Base-by-base conservation (phyloP, 345 rosid genomes). In the Boechera retrofracta region DNA sequence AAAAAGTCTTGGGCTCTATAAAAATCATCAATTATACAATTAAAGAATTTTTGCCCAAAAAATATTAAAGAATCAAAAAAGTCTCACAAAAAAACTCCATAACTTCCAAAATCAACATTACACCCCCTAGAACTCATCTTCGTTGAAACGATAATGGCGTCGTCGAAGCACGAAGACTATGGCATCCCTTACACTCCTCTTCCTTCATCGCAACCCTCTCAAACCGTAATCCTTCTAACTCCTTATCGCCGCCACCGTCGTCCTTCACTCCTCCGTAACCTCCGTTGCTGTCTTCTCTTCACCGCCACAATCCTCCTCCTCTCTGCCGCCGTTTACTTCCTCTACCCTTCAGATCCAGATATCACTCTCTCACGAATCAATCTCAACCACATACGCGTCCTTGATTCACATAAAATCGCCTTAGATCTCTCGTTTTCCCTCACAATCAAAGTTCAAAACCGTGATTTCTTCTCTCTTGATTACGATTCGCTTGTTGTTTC, bases 261-360 rank as follows among this genome's bases (percentile, higher is more conserved):
- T 26, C 52, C 56, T 31, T 79, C 75, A 38, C 12, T 71, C 55
- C 24, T 10, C 72, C 56, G 35, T 47, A 71, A 56, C 72, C 79
- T 87, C 79, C 85, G 88, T 67, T 83, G 83, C 33, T 67, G 80
- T 78, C 77, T 89, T 71, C 26, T 36, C 80, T 79, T 79, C 77
- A 61, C 87, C 74, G 79, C 79, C 67, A n/a, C 60, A 33, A 15
- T 88, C 77, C 58, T 89, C 72, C 82, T 92, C 80, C 77, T 90
- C 77, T 64, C 87, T 73, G 66, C 74, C 55, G 80, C 78, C 61
- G 71, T 76, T 0, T 94, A 69, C 92, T 64, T 89, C 69, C 67
- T 92, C 72, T 94, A 79, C 83, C 97, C 98, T 26, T 89, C 92
- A 76, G 88, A 89, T 78, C 92, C 96, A 26, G 48, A 72, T 13